A percentile compares a stretch with the other conserved stretches of the same genome.
Evolutionary conservation across 208 protist species (phyloP).

Genomic region (Borovskyia barvae): DNA sequence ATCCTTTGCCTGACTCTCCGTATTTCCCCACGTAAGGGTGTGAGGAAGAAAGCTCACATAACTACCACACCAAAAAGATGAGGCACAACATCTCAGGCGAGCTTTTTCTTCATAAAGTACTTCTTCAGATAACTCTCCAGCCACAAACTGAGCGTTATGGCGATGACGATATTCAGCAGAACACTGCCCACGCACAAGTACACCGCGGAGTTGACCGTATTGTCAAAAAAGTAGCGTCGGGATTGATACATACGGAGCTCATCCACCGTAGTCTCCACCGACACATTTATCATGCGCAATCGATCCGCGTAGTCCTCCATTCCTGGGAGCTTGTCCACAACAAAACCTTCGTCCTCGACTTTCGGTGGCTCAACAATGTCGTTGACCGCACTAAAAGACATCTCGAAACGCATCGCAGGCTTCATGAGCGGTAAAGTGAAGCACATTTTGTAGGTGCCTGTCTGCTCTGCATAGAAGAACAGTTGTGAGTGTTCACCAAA

Average conservation of each 20-base stretch:
- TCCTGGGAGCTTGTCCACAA: constrained; percentile 66
- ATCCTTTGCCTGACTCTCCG: too few species aligned
- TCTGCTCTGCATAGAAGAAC: constrained; percentile 64
- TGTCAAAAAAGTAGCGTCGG: constrained; percentile 52
- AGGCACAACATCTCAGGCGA: constrained; percentile 31
- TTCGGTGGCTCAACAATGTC: constrained; percentile 51
- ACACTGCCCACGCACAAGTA: constrained; percentile 46
- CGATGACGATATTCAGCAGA: constrained; percentile 54
- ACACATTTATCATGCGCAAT: constrained; percentile 58
- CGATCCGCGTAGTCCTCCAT: constrained; percentile 55
- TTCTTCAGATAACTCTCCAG: constrained; percentile 56
- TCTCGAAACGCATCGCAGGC: constrained; percentile 59
- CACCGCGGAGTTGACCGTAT: constrained; percentile 44
- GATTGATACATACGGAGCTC: constrained; percentile 59
- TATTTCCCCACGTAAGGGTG: too few species aligned
- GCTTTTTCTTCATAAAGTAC: constrained; percentile 68
- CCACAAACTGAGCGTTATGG: constrained; percentile 35
- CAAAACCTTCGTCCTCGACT: constrained; percentile 51
- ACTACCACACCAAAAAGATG: too few species aligned
- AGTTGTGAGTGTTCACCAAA: constrained; percentile 43
- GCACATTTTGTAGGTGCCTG: constrained; percentile 68
- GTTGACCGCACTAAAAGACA: constrained; percentile 58
- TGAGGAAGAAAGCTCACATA: too few species aligned
- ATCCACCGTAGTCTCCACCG: constrained; percentile 54
- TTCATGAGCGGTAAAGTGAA: constrained; percentile 49